Conservation (phyloP, 1,139 yeast species). For the Saccharomyces uvarum region DNA sequence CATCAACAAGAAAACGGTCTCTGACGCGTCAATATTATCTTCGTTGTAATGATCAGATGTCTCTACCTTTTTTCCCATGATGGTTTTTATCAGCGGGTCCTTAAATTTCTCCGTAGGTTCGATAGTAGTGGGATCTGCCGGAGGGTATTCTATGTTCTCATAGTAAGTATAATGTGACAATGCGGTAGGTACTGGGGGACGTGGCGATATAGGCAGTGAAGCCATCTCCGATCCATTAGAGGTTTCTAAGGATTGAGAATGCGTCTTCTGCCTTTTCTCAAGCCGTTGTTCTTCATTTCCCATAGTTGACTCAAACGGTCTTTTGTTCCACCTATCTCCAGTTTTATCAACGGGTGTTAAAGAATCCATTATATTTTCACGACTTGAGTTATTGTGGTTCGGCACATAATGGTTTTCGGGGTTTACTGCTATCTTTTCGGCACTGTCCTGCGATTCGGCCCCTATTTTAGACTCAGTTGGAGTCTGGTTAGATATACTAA, state of each 20-base stretch:
- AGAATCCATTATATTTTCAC: not conserved
- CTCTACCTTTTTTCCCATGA: constrained; percentile 5
- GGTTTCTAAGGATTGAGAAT: not conserved
- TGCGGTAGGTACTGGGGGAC: not conserved
- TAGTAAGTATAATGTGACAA: not conserved
- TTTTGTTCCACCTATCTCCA: not conserved
- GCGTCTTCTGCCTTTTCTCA: not conserved
- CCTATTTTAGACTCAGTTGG: not conserved
- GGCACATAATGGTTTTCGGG: not conserved
- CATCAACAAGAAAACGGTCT: constrained; percentile 37
- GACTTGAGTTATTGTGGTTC: not conserved
- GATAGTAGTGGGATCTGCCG: constrained; percentile 14
- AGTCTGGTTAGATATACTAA: not conserved
- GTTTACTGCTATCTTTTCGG: not conserved
- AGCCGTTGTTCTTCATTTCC: not conserved
- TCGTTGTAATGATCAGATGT: constrained; percentile 15
- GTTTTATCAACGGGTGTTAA: not conserved
- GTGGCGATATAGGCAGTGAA: not conserved
- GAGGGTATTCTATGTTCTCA: constrained; percentile 3
- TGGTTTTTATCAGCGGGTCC: constrained; percentile 7
- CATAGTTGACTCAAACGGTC: not conserved
- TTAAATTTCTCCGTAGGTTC: constrained; percentile 4
- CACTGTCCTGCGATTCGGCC: not conserved
- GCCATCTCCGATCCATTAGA: not conserved
- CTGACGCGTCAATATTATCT: constrained; percentile 30